These are phyloP conservation scores for Herpetomonas tarakana DNA, from an alignment of 208 protist species.

Conservation along the genomic window DNA sequence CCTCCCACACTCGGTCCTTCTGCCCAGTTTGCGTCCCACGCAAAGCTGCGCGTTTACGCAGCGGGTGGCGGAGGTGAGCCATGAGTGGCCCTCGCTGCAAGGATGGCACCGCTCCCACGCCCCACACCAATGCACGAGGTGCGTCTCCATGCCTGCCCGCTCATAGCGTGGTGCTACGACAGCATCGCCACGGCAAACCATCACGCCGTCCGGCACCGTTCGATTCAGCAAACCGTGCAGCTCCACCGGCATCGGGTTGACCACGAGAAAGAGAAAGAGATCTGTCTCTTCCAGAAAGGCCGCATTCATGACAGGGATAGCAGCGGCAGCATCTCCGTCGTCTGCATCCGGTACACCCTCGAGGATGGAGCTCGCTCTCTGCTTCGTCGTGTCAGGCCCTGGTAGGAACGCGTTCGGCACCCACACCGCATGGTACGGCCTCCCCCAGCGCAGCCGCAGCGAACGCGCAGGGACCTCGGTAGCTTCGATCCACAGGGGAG, in stretches of 20 bases:
- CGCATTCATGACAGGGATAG: conserved; percentile 30
- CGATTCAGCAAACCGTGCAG: background rate
- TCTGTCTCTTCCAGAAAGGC: conserved; percentile 62
- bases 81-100: background rate
- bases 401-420: background rate
- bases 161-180: no score
- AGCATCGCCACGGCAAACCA: background rate
- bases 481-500: background rate
- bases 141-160: no score
- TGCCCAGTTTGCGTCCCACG: background rate
- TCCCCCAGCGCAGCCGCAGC: background rate
- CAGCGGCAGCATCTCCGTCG: background rate
- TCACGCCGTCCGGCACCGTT: background rate
- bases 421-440: background rate
- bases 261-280: conserved; percentile 58
- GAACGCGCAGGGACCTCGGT: background rate
- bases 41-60: conserved; percentile 9
- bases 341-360: background rate
- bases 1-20: no score
- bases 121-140: conserved; percentile 21
- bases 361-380: background rate
- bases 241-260: conserved; percentile 12
- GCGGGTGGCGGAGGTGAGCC: background rate
- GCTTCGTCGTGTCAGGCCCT: background rate
- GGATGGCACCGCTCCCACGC: conserved; percentile 2